phyloP scores from a whole-genome alignment of 83 land plant genomes.

The Picea abies region DNA sequence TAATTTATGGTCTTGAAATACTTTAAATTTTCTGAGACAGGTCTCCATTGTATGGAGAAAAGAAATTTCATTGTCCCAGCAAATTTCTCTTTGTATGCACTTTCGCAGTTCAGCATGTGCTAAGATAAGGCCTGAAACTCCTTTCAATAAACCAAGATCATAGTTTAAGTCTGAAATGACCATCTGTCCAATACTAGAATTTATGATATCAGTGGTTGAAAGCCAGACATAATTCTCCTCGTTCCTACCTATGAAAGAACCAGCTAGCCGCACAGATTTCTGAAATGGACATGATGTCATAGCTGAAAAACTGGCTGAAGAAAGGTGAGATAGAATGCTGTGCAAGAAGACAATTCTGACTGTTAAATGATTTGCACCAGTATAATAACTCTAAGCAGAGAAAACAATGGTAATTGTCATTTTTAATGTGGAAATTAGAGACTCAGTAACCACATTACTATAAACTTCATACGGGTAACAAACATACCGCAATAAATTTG shows the following conservation, averaged over 20 bases:
- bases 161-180: background rate
- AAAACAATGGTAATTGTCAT: background rate
- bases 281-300: background rate
- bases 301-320: background rate
- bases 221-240: background rate
- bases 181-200: background rate
- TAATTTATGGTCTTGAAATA: background rate
- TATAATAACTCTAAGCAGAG: background rate
- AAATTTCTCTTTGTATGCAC: slow-evolving; percentile 12
- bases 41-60: slow-evolving; percentile 2
- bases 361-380: background rate
- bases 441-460: background rate
- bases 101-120: slow-evolving; percentile 2
- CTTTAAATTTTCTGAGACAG: background rate
- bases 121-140: background rate
- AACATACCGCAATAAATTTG: background rate
- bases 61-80: background rate
- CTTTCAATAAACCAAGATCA: slow-evolving; percentile 1
- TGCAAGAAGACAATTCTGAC: background rate
- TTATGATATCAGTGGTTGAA: background rate
- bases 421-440: background rate
- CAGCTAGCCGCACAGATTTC: background rate
- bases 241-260: background rate
- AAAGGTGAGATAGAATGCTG: slow-evolving; percentile 1
- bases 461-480: background rate